Evolutionary conservation across 495 filamentous ascomycete species (phyloP).

Genomic region (Aspergillus leporis): DNA sequence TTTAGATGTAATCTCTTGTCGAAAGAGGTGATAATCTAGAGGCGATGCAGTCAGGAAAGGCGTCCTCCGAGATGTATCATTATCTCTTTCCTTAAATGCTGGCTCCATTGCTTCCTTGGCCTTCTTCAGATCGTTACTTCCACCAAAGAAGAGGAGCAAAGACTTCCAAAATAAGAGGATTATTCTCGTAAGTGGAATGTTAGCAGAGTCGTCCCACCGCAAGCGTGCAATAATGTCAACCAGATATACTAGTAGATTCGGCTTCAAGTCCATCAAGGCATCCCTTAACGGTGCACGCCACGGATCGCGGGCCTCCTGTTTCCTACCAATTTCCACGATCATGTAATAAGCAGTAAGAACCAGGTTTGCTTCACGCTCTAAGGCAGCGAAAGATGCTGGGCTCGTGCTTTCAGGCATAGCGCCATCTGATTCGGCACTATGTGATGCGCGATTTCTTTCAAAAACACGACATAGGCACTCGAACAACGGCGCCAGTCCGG

Average conservation of each 20-base stretch:
- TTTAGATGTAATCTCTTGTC: conserved; percentile 98
- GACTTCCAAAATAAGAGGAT: conserved; percentile 90
- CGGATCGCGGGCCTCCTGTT: conserved; percentile 34
- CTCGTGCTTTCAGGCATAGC: conserved; percentile 32
- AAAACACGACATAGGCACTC: conserved; percentile 59
- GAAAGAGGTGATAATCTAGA: conserved; percentile 92
- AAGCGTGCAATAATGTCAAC: conserved; percentile 73
- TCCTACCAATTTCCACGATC: conserved; percentile 65
- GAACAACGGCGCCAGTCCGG: conserved; percentile 60
- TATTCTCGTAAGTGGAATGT: conserved; percentile 64
- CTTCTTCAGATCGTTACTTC: conserved; percentile 65
- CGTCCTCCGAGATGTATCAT: conserved; percentile 38
- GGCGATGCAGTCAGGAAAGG: conserved; percentile 85
- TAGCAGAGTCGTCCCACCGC: conserved; percentile 81
- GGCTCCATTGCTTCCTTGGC: conserved; percentile 63
- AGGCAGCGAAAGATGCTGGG: conserved; percentile 35
- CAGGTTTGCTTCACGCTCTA: conserved; percentile 50
- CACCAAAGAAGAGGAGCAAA: conserved; percentile 81
- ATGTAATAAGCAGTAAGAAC: conserved; percentile 70
- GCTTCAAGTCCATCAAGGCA: conserved; percentile 53
- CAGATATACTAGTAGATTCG: conserved; percentile 69
- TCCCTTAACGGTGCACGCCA: conserved; percentile 35
- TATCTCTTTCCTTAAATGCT: conserved; percentile 31
- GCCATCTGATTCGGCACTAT: conserved; percentile 32
- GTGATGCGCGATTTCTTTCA: conserved; percentile 43